These are phyloP conservation scores for Arthroderma sp. DNA, from an alignment of 2,329 filamentous ascomycete species.

Conservation along the genomic window DNA sequence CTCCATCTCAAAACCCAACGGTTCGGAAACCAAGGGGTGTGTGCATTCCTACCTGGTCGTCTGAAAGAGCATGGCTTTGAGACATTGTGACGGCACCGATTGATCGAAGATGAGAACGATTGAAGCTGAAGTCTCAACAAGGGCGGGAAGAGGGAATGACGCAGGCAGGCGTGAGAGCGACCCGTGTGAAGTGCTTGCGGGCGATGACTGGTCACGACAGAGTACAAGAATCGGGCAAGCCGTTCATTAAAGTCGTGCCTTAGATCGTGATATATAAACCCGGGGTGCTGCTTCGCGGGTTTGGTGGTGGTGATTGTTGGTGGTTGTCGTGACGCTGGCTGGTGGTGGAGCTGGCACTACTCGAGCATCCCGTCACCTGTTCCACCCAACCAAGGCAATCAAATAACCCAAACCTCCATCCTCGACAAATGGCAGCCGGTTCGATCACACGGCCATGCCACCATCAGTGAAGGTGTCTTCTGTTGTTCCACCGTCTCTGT, in stretches of 20 bases:
- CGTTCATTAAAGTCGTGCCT: no score
- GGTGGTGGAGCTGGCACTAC: no score
- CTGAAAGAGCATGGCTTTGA: conserved; percentile 84
- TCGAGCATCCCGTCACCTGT: neutral
- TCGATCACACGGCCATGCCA: conserved; percentile 3
- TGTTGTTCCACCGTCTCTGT: neutral
- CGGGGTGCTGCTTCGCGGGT: no score
- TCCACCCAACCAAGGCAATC: neutral
- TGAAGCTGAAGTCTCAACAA: no score
- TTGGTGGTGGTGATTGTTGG: no score
- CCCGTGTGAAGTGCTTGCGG: no score
- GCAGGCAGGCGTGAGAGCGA: conserved; percentile 1
- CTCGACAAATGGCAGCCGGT: neutral
- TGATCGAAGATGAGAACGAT: conserved; percentile 4
- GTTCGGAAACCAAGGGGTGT: conserved; percentile 2
- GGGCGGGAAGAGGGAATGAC: no score
- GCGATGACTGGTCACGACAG: no score
- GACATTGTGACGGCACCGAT: conserved; percentile 55
- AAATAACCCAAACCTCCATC: neutral
- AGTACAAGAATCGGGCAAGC: no score
- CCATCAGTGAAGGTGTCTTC: neutral
- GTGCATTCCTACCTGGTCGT: conserved; percentile 64
- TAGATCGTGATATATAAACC: no score
- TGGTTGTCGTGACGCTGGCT: no score
- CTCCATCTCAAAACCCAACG: neutral